Evolutionary conservation across 805 yeast species (phyloP), one percentile per base, ranked within the genome.

Genomic region (Torulaspora quercuum): DNA sequence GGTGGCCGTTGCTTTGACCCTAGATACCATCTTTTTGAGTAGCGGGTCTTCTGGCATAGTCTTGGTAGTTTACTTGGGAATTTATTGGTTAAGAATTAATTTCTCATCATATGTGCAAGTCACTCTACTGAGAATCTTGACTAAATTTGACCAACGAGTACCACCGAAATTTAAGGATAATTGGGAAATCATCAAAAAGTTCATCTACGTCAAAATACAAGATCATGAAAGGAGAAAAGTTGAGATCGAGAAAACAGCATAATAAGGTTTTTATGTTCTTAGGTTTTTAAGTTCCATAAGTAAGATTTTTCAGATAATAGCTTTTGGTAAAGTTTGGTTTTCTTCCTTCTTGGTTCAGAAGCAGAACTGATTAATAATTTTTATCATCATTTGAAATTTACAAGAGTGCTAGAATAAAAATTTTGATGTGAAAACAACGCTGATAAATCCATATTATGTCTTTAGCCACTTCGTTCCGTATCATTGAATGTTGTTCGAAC

Each of bases 331-430:
- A 42, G 56, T 57, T 37, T 59, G 68, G 74, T 73, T 82, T 73
- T 84, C 92, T 83, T 83, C 94, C 77, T 68, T 43, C 42, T 64
- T 70, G 75, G 75, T 72, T 86, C 95, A 86, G 95, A 86, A 86
- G 95, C 95, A 86, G 95, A 86, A 86, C 95, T 86, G 95, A 83
- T 73, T 49, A 45, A 38, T n/a, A 46, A 43, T 31, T 35, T 49
- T 54, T 53, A 48, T 59, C 64, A 59, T 59, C 64, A 59, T 49
- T 26, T 24, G 37, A 41, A 41, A 11, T 37, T 29, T 24, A 11
- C 33, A 35, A 29, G 36, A 26, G 25, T 25, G 19, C 25, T n/a
- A n/a, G 13, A 17, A 14, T 10, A 19, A n/a, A 11, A 10, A 7
- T 15, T 8, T 17, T 9, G 8, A 28, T 25, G 35, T 32, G 35